A percentile compares a stretch with the other conserved stretches of the same genome.
phyloP scores from a whole-genome alignment of 208 protist species.

The Acanthamoeba royreba region DNA sequence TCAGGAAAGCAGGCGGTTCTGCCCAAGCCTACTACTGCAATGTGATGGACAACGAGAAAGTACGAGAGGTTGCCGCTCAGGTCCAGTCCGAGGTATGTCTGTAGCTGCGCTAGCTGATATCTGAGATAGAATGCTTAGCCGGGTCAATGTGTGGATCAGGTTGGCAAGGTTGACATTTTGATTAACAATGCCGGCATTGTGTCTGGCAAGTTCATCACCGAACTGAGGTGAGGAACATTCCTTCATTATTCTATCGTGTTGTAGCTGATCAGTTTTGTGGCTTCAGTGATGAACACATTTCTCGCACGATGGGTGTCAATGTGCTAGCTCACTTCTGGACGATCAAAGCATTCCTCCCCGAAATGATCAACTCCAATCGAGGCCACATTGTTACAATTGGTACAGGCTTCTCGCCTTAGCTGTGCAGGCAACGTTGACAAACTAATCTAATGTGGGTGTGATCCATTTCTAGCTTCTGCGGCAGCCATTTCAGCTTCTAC shows the following conservation, averaged over 20 bases:
- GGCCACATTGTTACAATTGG: neutral
- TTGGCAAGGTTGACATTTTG: conserved; percentile 13
- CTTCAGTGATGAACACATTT: conserved; percentile 19
- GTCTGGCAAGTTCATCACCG: conserved; percentile 25
- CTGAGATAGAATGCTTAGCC: too few relatives aligned
- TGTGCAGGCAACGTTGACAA: neutral
- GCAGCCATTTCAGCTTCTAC: neutral
- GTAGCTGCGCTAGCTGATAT: too few relatives aligned
- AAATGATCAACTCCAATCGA: neutral
- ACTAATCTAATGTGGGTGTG: neutral
- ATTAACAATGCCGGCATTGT: conserved; percentile 47
- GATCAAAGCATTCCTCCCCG: conserved; percentile 33
- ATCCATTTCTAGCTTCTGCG: neutral
- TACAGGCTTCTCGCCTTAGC: neutral
- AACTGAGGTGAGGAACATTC: neutral
- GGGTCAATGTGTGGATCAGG: too few relatives aligned
- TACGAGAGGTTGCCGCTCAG: neutral
- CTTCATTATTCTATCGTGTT: neutral
- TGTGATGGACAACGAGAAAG: neutral
- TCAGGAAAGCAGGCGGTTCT: neutral
- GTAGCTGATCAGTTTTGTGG: neutral
- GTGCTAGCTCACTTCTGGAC: conserved; percentile 42
- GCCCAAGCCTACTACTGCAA: conserved; percentile 3
- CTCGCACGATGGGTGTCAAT: conserved; percentile 38
- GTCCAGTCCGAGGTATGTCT: neutral